Conservation (phyloP, 306 rosid genomes). For the Alnus glutinosa region DNA sequence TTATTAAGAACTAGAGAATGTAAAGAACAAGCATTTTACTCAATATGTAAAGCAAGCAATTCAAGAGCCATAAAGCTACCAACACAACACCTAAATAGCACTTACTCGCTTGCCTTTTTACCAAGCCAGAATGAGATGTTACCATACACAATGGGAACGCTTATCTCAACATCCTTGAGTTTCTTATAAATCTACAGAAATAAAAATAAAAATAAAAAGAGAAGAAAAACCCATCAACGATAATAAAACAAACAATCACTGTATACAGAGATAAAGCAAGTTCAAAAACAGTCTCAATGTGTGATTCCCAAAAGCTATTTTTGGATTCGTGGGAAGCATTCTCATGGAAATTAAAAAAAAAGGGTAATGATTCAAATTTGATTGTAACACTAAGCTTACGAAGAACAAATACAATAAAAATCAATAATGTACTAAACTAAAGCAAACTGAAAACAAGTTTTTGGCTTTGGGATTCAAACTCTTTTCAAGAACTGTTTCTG, state of each 20-base stretch:
- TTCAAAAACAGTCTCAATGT: neutral
- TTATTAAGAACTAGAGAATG: constrained; percentile 29
- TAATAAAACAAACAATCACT: constrained; percentile 17
- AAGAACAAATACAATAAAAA: neutral
- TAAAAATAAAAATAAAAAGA: neutral
- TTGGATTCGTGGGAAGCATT: neutral
- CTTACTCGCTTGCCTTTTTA: constrained; percentile 87
- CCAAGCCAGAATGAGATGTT: constrained; percentile 88
- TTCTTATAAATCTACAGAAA: constrained; percentile 60
- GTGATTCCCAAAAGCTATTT: neutral
- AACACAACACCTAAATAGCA: constrained; percentile 28
- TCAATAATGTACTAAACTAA: neutral
- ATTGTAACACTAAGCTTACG: neutral
- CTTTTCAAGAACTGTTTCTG: neutral
- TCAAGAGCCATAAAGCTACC: constrained; percentile 23
- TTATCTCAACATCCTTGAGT: constrained; percentile 67
- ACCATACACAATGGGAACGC: constrained; percentile 78
- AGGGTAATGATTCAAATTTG: neutral
- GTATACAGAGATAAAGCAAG: constrained; percentile 1
- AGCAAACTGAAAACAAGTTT: constrained; percentile 26
- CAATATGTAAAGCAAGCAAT: neutral
- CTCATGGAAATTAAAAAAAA: neutral
- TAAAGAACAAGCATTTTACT: constrained; percentile 4
- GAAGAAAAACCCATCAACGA: constrained; percentile 29
- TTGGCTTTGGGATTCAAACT: constrained; percentile 8